Base-by-base conservation (phyloP, 768 basidiomycete genomes). In the Suillus clintonianus region DNA sequence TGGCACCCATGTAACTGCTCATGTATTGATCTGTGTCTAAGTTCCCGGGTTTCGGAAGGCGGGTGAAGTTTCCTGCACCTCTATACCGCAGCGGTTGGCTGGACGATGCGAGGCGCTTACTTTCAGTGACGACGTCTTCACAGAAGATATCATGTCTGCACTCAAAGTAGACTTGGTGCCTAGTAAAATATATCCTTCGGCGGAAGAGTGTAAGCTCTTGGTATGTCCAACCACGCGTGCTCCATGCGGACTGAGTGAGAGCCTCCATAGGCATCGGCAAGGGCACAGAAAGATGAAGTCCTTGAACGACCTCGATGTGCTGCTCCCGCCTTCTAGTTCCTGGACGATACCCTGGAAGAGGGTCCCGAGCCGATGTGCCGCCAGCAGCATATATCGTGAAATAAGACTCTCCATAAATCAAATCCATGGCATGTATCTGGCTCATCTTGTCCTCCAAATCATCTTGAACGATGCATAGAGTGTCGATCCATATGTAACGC, bases 401-500 rank as follows among this genome's bases (percentile, higher is more conserved):
- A 19, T 48, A n/a, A 32, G 70, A 66, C 15, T 32, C 51, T 22
- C 68, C 53, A 36, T 68, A 71, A 17, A 71, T 19, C 15, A 39
- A 53, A 27, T 68, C 66, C 70, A 71, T 71, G 10, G 62, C 11
- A n/a, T 59, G 32, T 36, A 72, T 65, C 47, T 72, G 68, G 3
- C 15, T 30, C 7, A 24, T 42, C 62, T 68, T 70, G 19, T 72
- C 71, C 3, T 64, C 61, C 15, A 27, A 19, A 11, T 51, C 65
- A 53, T 71, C 71, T 42, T 72, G 71, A 27, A 67, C 56, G 60
- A 73, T 67, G n/a, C 71, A 72, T 14, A 72, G 50, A 1, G 65
- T 61, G 51, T 73, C 71, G 5, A 73, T 30, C 71, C 71, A 72
- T 6, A 72, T 7, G 45, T 71, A 72, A 14, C 60, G 71, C 61